phyloP scores from a whole-genome alignment of 2,329 filamentous ascomycete genomes.

The Nectriaceae sp. region DNA sequence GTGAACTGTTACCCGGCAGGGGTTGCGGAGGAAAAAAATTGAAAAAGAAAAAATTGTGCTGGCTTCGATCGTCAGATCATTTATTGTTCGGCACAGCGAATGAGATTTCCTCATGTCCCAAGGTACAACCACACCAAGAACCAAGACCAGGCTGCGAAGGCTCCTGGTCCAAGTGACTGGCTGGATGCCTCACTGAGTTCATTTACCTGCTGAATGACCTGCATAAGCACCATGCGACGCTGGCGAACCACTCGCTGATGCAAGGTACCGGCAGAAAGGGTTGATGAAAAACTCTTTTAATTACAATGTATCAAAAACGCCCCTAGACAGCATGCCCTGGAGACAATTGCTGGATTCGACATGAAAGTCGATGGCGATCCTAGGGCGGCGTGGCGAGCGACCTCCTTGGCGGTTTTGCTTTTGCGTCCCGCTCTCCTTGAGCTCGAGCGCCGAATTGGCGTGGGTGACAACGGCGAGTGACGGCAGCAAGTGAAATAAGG shows the following conservation, averaged over 20 bases:
- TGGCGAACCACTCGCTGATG: conserved; percentile 8
- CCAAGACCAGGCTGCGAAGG: conserved; percentile 11
- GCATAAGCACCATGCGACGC: conserved; percentile 11
- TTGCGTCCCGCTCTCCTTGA: conserved; percentile 14
- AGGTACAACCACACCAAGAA: conserved; percentile 8
- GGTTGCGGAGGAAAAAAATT: conserved; percentile 15
- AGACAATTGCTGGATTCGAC: conserved; percentile 2
- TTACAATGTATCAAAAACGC: not conserved
- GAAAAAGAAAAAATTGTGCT: conserved; percentile 14
- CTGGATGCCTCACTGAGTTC: conserved; percentile 10
- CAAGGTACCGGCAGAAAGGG: conserved; percentile 10
- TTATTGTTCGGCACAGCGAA: conserved; percentile 14
- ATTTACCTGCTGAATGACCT: conserved; percentile 13
- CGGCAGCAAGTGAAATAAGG: conserved; percentile 15
- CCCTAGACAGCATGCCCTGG: not conserved
- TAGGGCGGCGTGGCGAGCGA: not conserved
- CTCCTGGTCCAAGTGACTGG: conserved; percentile 1
- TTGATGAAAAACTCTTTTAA: not conserved
- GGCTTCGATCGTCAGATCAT: conserved; percentile 26
- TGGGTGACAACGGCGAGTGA: conserved; percentile 2
- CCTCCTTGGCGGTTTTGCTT: conserved; percentile 12
- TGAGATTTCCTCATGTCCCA: conserved; percentile 13
- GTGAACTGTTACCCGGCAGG: conserved; percentile 6
- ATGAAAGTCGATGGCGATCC: conserved; percentile 4
- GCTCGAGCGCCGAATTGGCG: conserved; percentile 1